These are phyloP conservation scores for Maudiozyma serrabonitensis DNA, from an alignment of 805 yeast species.

Conservation along the genomic window DNA sequence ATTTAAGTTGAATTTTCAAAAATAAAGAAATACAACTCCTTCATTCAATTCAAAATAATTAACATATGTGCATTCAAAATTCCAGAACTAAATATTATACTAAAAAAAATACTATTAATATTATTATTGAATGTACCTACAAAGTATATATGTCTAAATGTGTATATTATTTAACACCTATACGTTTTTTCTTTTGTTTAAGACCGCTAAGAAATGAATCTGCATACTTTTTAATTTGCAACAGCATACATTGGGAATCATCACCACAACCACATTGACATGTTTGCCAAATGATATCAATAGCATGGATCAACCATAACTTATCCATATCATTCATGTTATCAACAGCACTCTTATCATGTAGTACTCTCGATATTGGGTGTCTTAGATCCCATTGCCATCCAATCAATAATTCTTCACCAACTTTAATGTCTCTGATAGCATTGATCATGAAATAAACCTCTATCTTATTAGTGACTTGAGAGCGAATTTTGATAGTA, in stretches of 20 bases:
- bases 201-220: background rate
- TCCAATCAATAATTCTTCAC: conserved; percentile 64
- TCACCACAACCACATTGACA: conserved; percentile 48
- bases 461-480: conserved; percentile 9
- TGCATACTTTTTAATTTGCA: background rate
- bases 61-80: too few species aligned
- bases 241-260: background rate
- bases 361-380: conserved; percentile 53
- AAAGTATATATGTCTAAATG: background rate
- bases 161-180: background rate
- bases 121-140: too few species aligned
- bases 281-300: conserved; percentile 51
- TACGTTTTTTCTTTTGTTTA: background rate
- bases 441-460: conserved; percentile 53
- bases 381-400: conserved; percentile 88
- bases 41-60: too few species aligned
- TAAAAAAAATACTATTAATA: too few species aligned
- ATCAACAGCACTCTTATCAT: conserved; percentile 41
- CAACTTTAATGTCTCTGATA: conserved; percentile 43
- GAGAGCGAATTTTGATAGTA: conserved; percentile 32
- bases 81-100: too few species aligned
- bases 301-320: conserved; percentile 45
- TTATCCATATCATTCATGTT: conserved; percentile 44
- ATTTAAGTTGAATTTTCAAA: too few species aligned
- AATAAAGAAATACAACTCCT: too few species aligned